Evolutionary conservation across 1,284 basidiomycete genomes (phyloP), one percentile per base, ranked within the genome.

Genomic region (Tilletia walkeri): DNA sequence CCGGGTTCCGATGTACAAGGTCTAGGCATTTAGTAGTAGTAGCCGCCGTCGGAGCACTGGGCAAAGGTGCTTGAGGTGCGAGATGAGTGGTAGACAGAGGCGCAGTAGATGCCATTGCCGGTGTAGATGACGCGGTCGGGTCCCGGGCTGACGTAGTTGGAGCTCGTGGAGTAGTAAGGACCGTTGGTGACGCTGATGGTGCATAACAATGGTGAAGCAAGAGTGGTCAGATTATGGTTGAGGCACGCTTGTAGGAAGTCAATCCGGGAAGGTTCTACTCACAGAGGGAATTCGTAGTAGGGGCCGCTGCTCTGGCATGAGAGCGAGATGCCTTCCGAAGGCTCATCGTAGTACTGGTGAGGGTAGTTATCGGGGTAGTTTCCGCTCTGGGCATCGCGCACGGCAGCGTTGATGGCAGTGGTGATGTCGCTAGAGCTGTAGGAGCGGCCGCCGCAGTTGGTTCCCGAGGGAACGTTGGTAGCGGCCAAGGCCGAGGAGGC

Each of bases 81-180:
- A 0, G 18, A 24, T n/a, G 38, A 47, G 69, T 70, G 69, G 20
- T 38, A 53, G 3, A 70, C 69, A 50, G 39, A n/a, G 66, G 69
- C 69, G 54, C 69, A 70, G 61, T 67, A 70, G 38, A 66, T 49
- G 6, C 63, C 59, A 18, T 45, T 67, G 49, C 53, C 66, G n/a
- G 69, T 70, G 66, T 66, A 70, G 63, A 70, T 36, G 69, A 70
- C 69, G 30, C 69, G 38, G 63, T 70, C 56, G 45, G 69, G 63
- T 16, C 69, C 69, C 9, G 69, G 69, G 16, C 39, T 48, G 34
- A 66, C 61, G 63, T 70, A 70, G 49, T 70, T 24, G 65, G 50
- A 38, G 2, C 14, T 34, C 16, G 41, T 66, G 6, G 59, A 63
- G 59, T 63, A 63, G 59, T 63, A 63, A 1, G 59, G 59, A 36